Conservation (phyloP, 2,329 filamentous ascomycete genomes). For the Nemania sp. region DNA sequence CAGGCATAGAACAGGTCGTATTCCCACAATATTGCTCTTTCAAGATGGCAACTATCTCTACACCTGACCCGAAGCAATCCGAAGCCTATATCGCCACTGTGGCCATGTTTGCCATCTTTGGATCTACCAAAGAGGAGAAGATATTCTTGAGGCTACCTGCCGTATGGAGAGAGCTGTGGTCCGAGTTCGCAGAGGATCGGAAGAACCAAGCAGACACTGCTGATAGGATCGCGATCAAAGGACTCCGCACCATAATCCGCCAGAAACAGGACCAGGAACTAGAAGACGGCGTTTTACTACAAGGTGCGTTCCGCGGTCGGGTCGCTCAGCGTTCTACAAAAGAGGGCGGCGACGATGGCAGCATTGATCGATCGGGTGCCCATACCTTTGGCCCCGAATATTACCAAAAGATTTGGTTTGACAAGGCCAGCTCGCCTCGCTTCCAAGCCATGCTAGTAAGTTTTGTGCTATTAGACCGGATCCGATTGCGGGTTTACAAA, state of each 20-base stretch:
- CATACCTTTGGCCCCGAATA: conserved; percentile 58
- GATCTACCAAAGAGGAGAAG: conserved; percentile 85
- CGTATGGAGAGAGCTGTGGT: conserved; percentile 87
- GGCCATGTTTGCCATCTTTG: conserved; percentile 84
- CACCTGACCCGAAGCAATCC: conserved; percentile 82
- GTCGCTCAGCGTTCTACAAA: conserved; percentile 59
- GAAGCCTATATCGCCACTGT: conserved; percentile 87
- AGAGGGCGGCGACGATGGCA: conserved; percentile 63
- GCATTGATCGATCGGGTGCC: conserved; percentile 58
- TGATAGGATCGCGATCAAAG: conserved; percentile 76
- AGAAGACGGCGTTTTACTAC: conserved; percentile 80
- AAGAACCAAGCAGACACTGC: conserved; percentile 76
- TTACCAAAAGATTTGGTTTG: conserved; percentile 69
- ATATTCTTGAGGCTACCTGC: conserved; percentile 81
- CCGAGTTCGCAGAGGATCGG: conserved; percentile 77
- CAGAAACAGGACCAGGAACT: conserved; percentile 76
- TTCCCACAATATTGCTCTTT: conserved; percentile 70
- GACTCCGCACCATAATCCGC: conserved; percentile 77
- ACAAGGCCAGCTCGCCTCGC: conserved; percentile 66
- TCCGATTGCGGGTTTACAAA: not conserved
- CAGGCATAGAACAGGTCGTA: conserved; percentile 59
- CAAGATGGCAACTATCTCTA: conserved; percentile 80
- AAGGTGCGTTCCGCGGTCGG: conserved; percentile 78
- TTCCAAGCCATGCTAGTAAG: conserved; percentile 83
- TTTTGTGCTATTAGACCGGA: conserved; percentile 9